Conservation (phyloP, 345 rosid genomes). For the Ricinus communis region DNA sequence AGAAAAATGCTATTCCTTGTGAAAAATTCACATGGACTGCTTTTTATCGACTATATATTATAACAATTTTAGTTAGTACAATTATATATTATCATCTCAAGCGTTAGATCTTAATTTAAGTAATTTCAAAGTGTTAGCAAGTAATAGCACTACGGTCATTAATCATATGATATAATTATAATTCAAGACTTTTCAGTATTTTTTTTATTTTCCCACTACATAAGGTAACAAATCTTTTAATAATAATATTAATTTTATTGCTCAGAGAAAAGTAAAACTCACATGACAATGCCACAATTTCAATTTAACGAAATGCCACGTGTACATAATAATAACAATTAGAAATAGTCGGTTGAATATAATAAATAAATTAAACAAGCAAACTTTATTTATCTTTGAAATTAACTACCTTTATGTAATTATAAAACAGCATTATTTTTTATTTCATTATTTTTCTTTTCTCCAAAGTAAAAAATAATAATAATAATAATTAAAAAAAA, state of each 20-base stretch:
- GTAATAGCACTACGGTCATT: background rate
- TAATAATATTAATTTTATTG: background rate
- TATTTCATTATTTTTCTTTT: background rate
- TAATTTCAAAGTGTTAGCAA: too few species aligned
- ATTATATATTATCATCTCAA: too few species aligned
- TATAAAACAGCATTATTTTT: background rate
- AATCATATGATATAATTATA: background rate
- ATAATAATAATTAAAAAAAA: constrained; percentile 4
- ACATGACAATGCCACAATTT: background rate
- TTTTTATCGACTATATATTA: too few species aligned
- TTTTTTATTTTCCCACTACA: background rate
- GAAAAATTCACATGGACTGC: too few species aligned
- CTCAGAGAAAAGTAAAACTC: background rate
- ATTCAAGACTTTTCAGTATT: background rate
- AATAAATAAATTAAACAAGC: background rate
- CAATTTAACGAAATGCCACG: background rate
- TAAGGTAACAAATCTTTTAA: background rate
- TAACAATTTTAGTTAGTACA: too few species aligned
- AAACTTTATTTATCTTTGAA: background rate
- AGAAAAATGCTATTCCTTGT: too few species aligned
- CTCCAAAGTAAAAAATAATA: constrained; percentile 5
- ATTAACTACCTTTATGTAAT: constrained; percentile 13
- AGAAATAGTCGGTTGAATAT: background rate
- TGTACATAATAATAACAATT: background rate
- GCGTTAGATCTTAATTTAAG: too few species aligned